Base-by-base conservation (phyloP, 192 early-diverging fungal genomes). In the Podila horticola region DNA sequence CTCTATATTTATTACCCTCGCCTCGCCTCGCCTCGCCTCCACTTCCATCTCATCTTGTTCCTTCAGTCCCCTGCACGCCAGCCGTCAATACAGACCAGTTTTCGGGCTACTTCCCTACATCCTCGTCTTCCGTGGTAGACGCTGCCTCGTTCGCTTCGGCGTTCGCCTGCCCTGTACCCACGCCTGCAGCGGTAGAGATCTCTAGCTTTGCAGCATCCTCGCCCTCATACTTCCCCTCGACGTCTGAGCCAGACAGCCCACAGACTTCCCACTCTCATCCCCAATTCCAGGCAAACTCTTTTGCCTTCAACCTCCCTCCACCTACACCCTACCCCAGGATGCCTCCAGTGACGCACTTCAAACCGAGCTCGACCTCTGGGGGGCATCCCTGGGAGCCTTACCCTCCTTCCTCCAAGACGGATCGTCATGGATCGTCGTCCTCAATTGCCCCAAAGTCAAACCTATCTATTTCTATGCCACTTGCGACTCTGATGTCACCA, bases 161-260 rank as follows among this genome's bases (percentile, higher is more conserved):
- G 5, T 66, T 81, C 51, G 31, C 69, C 22, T 26, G 71, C 22
- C 75, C 75, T 20, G 75, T 68, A 7, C 71, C 72, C 17, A 81
- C 77, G 7, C 77, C 77, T 22, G 77, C 77, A 15, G 71, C 77
- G 1, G 60, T 73, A 6, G 77, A 81, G 58, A 79, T 79, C 58
- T 29, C 69, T 4, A 79, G 75, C 60, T 79, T 79, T 58, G 50
- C 75, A 6, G 68, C 75, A 22, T 79, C 75, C 5, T 79, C 75
- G 1, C 75, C 75, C 5, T 79, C 75, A 22, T 81, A 81, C 48
- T 81, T 81, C 36, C 77, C 77, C 3, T 79, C 74, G 5, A 30
- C 68, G 1, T 17, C 67, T 15, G 62, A 72, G 31, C 57, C 49
- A 7, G 34, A 59, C 50, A 65, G 12, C 28, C 29, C 51, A 4